These are phyloP conservation scores for Sphaerulina vaccinii DNA, from an alignment of 2,329 filamentous ascomycete genomes.

Conservation along the genomic window DNA sequence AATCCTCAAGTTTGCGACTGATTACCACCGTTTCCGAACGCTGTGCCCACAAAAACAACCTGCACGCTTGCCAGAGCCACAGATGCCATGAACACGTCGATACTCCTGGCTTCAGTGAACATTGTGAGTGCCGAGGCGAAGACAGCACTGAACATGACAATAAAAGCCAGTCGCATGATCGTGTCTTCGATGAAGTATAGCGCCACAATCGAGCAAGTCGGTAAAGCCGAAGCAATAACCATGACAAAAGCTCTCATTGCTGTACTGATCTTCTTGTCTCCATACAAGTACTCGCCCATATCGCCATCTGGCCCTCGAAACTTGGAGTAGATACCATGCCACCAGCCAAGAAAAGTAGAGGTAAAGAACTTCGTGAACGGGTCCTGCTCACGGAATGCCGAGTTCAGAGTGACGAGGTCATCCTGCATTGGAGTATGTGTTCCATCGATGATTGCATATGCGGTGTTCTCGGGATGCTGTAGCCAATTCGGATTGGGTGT, in stretches of 20 bases:
- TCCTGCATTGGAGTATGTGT: slow-evolving; percentile 16
- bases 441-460: slow-evolving; percentile 23
- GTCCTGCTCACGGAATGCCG: slow-evolving; percentile 20
- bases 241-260: slow-evolving; percentile 21
- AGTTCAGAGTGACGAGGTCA: slow-evolving; percentile 25
- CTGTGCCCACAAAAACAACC: slow-evolving; percentile 32
- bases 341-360: slow-evolving; percentile 14
- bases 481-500: slow-evolving; percentile 19
- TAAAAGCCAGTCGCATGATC: slow-evolving; percentile 24
- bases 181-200: slow-evolving; percentile 27
- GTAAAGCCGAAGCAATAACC: slow-evolving; percentile 26
- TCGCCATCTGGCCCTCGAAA: slow-evolving; percentile 15
- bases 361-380: slow-evolving; percentile 24
- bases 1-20: no score
- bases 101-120: slow-evolving; percentile 27
- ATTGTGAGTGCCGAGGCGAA: slow-evolving; percentile 26
- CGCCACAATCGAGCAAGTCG: slow-evolving; percentile 28
- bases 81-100: slow-evolving; percentile 31
- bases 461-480: slow-evolving; percentile 27
- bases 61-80: slow-evolving; percentile 30
- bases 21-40: slow-evolving; percentile 17
- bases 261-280: slow-evolving; percentile 20
- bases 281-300: slow-evolving; percentile 20
- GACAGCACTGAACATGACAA: slow-evolving; percentile 26
- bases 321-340: slow-evolving; percentile 14